A percentile compares a stretch with the other conserved stretches of the same genome.
These are phyloP conservation scores for Suhomyces sp. DNA, from an alignment of 805 yeast species.

Conservation along the genomic window DNA sequence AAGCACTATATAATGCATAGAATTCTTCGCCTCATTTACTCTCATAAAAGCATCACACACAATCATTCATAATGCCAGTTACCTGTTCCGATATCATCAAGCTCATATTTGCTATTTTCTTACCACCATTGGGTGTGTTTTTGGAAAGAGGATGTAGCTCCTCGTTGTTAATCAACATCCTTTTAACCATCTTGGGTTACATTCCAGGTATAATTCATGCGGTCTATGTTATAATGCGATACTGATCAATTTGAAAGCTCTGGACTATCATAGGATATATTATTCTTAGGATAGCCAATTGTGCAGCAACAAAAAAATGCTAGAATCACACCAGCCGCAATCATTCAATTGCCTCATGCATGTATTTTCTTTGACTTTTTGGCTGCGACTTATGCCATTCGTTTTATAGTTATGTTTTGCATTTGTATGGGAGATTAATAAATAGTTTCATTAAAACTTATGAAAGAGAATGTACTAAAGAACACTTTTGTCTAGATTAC, in stretches of 20 bases:
- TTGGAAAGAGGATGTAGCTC: constrained; percentile 55
- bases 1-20: background rate
- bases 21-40: background rate
- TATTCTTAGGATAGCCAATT: background rate
- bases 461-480: too few species aligned
- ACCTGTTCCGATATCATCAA: constrained; percentile 54
- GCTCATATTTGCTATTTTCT: constrained; percentile 47
- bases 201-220: constrained; percentile 74
- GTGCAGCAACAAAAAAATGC: background rate
- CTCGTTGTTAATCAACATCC: constrained; percentile 48
- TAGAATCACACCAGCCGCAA: background rate
- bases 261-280: background rate
- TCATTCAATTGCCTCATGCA: background rate
- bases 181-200: constrained; percentile 70
- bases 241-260: constrained; percentile 10
- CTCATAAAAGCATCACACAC: background rate
- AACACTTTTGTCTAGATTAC: too few species aligned
- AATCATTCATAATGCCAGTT: constrained; percentile 37
- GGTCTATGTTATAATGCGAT: constrained; percentile 48
- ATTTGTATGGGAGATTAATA: background rate
- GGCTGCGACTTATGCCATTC: background rate
- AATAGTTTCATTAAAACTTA: too few species aligned
- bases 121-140: constrained; percentile 65
- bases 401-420: background rate
- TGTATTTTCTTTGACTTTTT: background rate